Percentiles rank a stretch among this genome's conserved stretches.
Evolutionary conservation across 2,329 filamentous ascomycete species (phyloP).

Genomic region (Penicillium psychrosexuale): DNA sequence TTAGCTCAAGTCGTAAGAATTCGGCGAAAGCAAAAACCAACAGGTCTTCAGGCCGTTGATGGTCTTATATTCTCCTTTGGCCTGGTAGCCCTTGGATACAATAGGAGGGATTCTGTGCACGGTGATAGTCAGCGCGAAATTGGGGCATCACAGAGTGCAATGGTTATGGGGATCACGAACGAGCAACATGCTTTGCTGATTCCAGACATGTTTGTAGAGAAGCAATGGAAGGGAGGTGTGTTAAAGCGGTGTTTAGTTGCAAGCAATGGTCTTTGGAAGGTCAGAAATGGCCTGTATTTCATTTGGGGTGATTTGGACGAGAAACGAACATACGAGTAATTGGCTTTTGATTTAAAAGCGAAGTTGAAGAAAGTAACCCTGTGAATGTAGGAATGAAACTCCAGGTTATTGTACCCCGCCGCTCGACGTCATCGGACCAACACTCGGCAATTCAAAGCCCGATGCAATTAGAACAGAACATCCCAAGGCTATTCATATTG

Average conservation of each 20-base stretch:
- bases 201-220: slow-evolving; percentile 35
- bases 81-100: slow-evolving; percentile 48
- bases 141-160: neutral
- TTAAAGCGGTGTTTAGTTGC: slow-evolving; percentile 5
- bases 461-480: neutral
- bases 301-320: neutral
- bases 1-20: slow-evolving; percentile 1
- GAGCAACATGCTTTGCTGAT: slow-evolving; percentile 47
- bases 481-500: neutral
- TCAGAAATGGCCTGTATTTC: slow-evolving; percentile 17
- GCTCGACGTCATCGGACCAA: slow-evolving; percentile 22
- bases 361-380: neutral
- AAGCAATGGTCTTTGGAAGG: slow-evolving; percentile 23
- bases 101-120: slow-evolving; percentile 41
- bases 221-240: slow-evolving; percentile 20
- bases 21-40: slow-evolving; percentile 28
- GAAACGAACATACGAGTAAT: neutral
- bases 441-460: slow-evolving; percentile 10
- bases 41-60: slow-evolving; percentile 62
- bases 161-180: slow-evolving; percentile 26
- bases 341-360: neutral
- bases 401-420: slow-evolving; percentile 12
- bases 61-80: slow-evolving; percentile 58
- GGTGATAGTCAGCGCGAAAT: neutral
- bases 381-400: neutral